These are phyloP conservation scores for Lathyrus oleraceus DNA, from an alignment of 306 rosid species.

Conservation along the genomic window DNA sequence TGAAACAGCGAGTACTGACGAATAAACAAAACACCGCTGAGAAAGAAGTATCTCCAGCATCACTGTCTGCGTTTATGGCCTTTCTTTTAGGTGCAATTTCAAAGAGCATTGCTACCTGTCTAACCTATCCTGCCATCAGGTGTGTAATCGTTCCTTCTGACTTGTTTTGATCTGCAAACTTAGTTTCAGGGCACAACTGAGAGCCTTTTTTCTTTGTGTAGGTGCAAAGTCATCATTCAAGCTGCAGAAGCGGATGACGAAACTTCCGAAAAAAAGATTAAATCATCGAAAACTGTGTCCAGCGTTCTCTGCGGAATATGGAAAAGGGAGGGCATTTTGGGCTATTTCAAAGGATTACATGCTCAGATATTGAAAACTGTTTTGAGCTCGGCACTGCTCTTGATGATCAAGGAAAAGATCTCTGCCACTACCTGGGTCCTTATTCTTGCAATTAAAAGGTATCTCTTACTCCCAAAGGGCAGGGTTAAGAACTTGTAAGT, in stretches of 20 bases:
- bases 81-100: slow-evolving; percentile 87
- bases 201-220: slow-evolving; percentile 35
- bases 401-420: slow-evolving; percentile 98
- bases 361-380: slow-evolving; percentile 98
- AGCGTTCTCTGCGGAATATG: slow-evolving; percentile 66
- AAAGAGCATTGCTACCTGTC: slow-evolving; percentile 76
- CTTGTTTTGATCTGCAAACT: slow-evolving; percentile 30
- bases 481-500: slow-evolving; percentile 42
- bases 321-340: slow-evolving; percentile 80
- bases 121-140: slow-evolving; percentile 99
- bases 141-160: slow-evolving; percentile 38
- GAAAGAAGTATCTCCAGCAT: slow-evolving; percentile 58
- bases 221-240: slow-evolving; percentile 99
- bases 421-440: slow-evolving; percentile 86
- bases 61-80: slow-evolving; percentile 86
- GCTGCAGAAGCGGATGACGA: slow-evolving; percentile 68
- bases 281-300: slow-evolving; percentile 56
- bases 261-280: slow-evolving; percentile 39
- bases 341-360: slow-evolving; percentile 90
- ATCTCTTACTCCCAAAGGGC: slow-evolving; percentile 58
- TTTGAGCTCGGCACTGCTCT: slow-evolving; percentile 89
- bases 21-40: slow-evolving; percentile 39
- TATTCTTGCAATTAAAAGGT: slow-evolving; percentile 76
- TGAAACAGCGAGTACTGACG: slow-evolving; percentile 64
- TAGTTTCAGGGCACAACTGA: slow-evolving; percentile 28